These are phyloP conservation scores for Clonostachys sp. DNA, from an alignment of 2,329 filamentous ascomycete species.

Conservation along the genomic window DNA sequence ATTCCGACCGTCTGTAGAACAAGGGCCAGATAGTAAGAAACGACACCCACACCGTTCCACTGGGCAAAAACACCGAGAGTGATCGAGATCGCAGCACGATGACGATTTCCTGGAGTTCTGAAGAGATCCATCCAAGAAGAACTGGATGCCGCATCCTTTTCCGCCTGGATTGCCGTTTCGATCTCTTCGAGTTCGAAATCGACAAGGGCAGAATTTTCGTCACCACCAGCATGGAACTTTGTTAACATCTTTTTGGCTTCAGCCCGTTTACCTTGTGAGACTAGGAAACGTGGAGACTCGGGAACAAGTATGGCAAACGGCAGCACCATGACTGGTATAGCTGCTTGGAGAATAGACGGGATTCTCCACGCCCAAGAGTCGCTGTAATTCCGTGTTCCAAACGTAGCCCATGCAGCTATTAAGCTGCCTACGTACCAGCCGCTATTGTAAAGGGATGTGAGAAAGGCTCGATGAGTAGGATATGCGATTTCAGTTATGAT, in stretches of 20 bases:
- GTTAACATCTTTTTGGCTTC: slow-evolving; percentile 34
- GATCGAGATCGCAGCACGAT: slow-evolving; percentile 7
- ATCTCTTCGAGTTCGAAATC: slow-evolving; percentile 1
- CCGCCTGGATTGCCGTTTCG: neutral
- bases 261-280: slow-evolving; percentile 17
- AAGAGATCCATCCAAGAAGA: slow-evolving; percentile 33
- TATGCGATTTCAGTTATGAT: slow-evolving; percentile 24
- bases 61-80: slow-evolving; percentile 19
- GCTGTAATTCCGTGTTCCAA: slow-evolving; percentile 4
- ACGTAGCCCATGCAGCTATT: slow-evolving; percentile 13
- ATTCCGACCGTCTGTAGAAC: slow-evolving; percentile 39
- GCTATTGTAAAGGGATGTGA: slow-evolving; percentile 44
- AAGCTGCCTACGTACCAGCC: slow-evolving; percentile 30
- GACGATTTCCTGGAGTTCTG: slow-evolving; percentile 24
- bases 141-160: slow-evolving; percentile 23
- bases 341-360: slow-evolving; percentile 2
- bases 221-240: slow-evolving; percentile 1
- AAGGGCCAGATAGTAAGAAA: slow-evolving; percentile 35
- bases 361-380: slow-evolving; percentile 4
- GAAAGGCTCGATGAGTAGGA: slow-evolving; percentile 19
- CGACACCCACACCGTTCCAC: slow-evolving; percentile 21
- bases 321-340: slow-evolving; percentile 29
- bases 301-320: slow-evolving; percentile 15
- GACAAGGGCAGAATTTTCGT: slow-evolving; percentile 16
- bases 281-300: slow-evolving; percentile 18